Evolutionary conservation across 2,329 filamentous ascomycete species (phyloP).

Genomic region (Apiospora pterosperma): DNA sequence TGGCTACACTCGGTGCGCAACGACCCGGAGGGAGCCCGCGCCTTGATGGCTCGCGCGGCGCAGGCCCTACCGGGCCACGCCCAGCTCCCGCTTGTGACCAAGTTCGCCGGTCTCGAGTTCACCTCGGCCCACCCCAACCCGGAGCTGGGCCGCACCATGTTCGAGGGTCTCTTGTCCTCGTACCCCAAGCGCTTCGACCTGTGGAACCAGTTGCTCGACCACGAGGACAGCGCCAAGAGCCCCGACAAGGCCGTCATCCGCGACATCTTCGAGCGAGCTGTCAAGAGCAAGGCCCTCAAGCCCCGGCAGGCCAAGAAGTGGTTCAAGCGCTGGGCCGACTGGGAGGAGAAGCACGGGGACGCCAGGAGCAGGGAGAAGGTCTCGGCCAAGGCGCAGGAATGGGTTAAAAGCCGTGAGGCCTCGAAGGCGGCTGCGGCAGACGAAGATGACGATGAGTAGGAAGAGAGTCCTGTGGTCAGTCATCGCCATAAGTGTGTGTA

Average conservation of each 20-base stretch:
- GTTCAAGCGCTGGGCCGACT: constrained; percentile 89
- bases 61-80: constrained; percentile 72
- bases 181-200: constrained; percentile 89
- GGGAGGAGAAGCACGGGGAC: constrained; percentile 74
- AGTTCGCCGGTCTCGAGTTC: constrained; percentile 92
- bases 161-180: constrained; percentile 79
- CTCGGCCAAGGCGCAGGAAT: constrained; percentile 67
- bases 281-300: constrained; percentile 68
- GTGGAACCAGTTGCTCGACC: constrained; percentile 87
- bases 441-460: constrained; percentile 1
- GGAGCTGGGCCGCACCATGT: constrained; percentile 91
- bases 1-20: constrained; percentile 78
- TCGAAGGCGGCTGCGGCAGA: neutral
- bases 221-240: constrained; percentile 58
- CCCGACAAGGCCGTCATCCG: constrained; percentile 55
- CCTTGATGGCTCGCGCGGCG: constrained; percentile 76
- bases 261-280: constrained; percentile 78
- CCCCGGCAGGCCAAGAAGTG: constrained; percentile 78
- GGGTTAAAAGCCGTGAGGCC: constrained; percentile 51
- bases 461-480: neutral
- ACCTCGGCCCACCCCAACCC: constrained; percentile 75
- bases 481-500: neutral
- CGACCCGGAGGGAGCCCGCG: constrained; percentile 70
- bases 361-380: constrained; percentile 68
- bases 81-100: constrained; percentile 72